Base-by-base conservation (phyloP, 345 rosid genomes). In the Hevea brasiliensis region DNA sequence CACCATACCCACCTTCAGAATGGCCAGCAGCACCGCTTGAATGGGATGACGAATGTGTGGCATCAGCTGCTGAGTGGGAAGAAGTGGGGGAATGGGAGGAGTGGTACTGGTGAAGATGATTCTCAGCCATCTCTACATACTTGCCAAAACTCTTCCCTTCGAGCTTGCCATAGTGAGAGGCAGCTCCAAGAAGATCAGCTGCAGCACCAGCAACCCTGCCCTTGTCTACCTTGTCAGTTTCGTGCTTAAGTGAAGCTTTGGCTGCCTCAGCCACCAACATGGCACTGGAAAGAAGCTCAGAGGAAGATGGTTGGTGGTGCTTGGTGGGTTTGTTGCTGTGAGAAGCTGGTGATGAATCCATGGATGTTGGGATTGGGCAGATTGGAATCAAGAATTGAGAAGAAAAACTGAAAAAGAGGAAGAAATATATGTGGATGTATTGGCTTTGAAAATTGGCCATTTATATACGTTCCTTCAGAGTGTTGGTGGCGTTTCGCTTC, bases 71-170 rank as follows among this genome's bases (percentile, higher is more conserved):
- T 14, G 54, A 14, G 54, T 14, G 20, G 37, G 47, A 55, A 2
- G 75, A 65, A 68, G 24, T 53, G 7, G 68, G 29, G 37, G 89
- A 71, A 24, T 84, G 74, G 67, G 87, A 81, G 14, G 83, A 61
- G 0, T 74, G 64, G 81, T 82, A 89, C 11, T 90, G 72, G 61
- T 86, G 86, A 73, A 92, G 89, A 72, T 89, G 89, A 51, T 63
- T 74, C 89, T 92, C 86, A 8, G 94, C 96, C 82, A 89, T 87
- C 0, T 85, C 86, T 0, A 92, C 84, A 67, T 90, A 89, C 81
- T 88, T 78, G 53, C 96, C 97, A 27, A 72, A 48, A 44, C 84
- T 74, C 73, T 84, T 85, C 24, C 84, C 84, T 23, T 92, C 91
- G 40, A 90, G 81, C 74, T 92, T 89, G 12, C 87, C 95, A 61